Base-by-base conservation (phyloP, 2,329 filamentous ascomycete species). In the Cercospora sp. region DNA sequence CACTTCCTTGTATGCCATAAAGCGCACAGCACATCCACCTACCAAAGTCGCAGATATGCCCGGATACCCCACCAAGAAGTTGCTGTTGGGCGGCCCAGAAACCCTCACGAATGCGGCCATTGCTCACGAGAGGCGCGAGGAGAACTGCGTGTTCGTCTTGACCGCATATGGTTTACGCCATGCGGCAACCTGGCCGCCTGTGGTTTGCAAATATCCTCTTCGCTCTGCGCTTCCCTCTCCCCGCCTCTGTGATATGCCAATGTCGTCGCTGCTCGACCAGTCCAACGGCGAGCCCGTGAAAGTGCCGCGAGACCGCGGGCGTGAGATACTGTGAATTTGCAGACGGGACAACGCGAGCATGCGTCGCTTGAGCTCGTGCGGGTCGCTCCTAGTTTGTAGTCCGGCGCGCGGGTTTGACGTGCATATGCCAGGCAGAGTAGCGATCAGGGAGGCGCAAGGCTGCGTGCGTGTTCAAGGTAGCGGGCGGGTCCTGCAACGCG, bases 41-140 rank as follows among this genome's bases (percentile, higher is more conserved):
- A 97, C 94, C 87, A 97, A 82, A 42, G 95, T 99, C 77, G 95
- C 95, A 65, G 94, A 97, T 81, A 99, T 98, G 75, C 95, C 95
- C 65, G 95, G 95, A 81, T 98, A 99, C 75, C 95, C 95, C 75
- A 98, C 93, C 72, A 98, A 86, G 79, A 97, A 97, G 82, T 92
- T 95, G 82, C 93, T 95, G 83, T 99, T 99, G 75, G 95, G 94
- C 79, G 94, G 94, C 79, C 95, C 95, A 74, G 93, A 96, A 82
- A 99, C 93, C 86, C 95, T 91, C 84, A 99, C 95, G 81, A 92
- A 92, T 79, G 91, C 91, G 81, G 90, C 87, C 75, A 79, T 80
- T 8, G 51, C 66, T 64, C 64, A 64, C 55, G 62, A 64, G 23
- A 72, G 63, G 64, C 64, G 33, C 60, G 64, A 60, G 62, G 60